Evolutionary conservation across 495 filamentous ascomycete genomes (phyloP).

Genomic region (Bathelium albidoporum): DNA sequence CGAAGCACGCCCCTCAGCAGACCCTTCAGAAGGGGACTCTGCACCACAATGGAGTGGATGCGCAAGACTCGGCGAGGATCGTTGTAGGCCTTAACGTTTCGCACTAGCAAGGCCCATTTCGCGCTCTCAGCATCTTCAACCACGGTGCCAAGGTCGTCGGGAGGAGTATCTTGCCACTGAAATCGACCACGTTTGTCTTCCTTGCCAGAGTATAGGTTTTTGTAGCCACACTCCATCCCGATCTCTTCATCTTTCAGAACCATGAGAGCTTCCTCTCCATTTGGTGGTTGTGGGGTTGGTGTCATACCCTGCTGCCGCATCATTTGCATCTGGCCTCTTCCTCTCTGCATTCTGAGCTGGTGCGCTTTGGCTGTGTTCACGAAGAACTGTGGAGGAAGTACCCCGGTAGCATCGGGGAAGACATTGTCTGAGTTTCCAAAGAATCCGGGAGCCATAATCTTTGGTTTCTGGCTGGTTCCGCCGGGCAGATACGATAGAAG

Average conservation of each 20-base stretch:
- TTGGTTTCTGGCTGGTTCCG: neutral
- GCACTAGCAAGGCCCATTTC: conserved; percentile 44
- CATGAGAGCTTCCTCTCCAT: neutral
- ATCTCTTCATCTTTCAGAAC: conserved; percentile 1
- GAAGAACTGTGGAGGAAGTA: neutral
- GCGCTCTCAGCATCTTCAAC: conserved; percentile 43
- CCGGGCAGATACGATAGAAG: too few species aligned
- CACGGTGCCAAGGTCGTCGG: conserved; percentile 37
- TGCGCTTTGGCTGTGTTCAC: neutral
- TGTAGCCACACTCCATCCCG: conserved; percentile 18
- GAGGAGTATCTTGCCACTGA: conserved; percentile 33
- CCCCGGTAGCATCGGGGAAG: neutral
- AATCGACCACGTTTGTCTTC: conserved; percentile 34
- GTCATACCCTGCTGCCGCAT: neutral
- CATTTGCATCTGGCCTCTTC: neutral
- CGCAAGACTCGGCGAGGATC: conserved; percentile 51
- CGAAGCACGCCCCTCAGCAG: conserved; percentile 46
- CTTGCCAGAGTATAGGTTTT: conserved; percentile 29
- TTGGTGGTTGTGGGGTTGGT: neutral
- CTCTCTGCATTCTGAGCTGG: neutral
- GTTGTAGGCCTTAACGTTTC: conserved; percentile 43
- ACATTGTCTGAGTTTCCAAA: neutral
- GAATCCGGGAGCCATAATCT: neutral
- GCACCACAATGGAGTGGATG: conserved; percentile 53
- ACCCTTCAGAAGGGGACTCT: conserved; percentile 52